These are phyloP conservation scores for Magnusiomyces sp. DNA, from an alignment of 1,139 yeast species.

Conservation along the genomic window DNA sequence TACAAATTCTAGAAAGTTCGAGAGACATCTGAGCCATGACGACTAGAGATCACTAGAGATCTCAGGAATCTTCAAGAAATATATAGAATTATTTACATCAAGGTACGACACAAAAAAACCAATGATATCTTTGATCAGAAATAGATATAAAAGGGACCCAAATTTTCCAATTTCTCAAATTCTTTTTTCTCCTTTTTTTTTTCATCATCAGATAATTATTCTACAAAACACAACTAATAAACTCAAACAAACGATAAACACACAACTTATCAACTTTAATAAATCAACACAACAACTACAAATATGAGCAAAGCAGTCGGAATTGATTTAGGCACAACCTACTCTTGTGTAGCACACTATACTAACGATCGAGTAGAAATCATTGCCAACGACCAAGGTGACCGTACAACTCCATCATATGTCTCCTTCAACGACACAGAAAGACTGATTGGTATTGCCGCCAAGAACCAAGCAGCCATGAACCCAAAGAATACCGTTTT, in stretches of 20 bases:
- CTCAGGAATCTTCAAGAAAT: too few species aligned
- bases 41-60: too few species aligned
- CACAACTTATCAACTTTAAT: neutral
- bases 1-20: too few species aligned
- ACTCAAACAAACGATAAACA: neutral
- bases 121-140: too few species aligned
- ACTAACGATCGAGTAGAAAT: constrained; percentile 86
- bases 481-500: constrained; percentile 93
- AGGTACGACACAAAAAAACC: too few species aligned
- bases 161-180: neutral
- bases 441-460: constrained; percentile 97
- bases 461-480: constrained; percentile 96
- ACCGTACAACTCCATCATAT: constrained; percentile 95
- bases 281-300: neutral
- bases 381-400: constrained; percentile 96
- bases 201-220: neutral
- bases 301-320: constrained; percentile 34
- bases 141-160: neutral
- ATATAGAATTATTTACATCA: too few species aligned
- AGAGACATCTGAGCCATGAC: too few species aligned
- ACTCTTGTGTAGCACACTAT: constrained; percentile 97
- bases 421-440: constrained; percentile 94
- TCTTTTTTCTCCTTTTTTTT: constrained; percentile 1
- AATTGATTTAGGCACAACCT: constrained; percentile 97
- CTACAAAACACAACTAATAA: too few species aligned